Base-by-base conservation (phyloP, 495 filamentous ascomycete genomes). In the Niebla homalea region DNA sequence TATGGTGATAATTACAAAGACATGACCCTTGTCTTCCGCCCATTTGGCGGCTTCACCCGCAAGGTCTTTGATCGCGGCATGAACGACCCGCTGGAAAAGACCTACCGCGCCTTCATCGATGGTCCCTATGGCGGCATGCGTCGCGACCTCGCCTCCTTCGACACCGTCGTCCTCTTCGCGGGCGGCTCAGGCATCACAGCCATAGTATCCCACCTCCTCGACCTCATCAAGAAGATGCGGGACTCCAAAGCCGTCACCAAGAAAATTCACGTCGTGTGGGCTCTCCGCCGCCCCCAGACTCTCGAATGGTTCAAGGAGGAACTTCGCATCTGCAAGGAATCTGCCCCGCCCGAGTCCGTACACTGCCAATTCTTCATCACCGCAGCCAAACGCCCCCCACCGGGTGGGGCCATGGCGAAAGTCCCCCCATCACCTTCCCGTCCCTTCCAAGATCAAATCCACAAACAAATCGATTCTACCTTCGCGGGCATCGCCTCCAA, bases 221-320 rank as follows among this genome's bases (percentile, higher is more conserved):
- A 94, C 55, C 70, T 97, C 46, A 90, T 94, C 68, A 94, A 94
- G 70, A 83, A 89, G 52, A 94, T 96, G 77, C 81, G 85, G 16
- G 87, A 93, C 59, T 83, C 85, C 16, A 94, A 94, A 57, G 92
- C 90, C 29, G 84, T 95, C 48, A 94, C 89, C 15, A 86, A 81
- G 65, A 84, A 83, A 48, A 81, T 97, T 23, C 82, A 89, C 19
- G 85, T 97, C 5, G 77, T 97, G 12, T 97, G 90, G 90, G 80
- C 89, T 18, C 69, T 97, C 42, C 90, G 89, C 63, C 79, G 82
- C 46, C 77, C 86, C 35, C 90, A 95, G 66, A 87, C 86, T 7
- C 89, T 97, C 77, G 88, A 94, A 62, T 97, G 90, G 90, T 97
- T 97, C 74, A 85, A 85, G 61, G 90, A 96, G 68, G 92, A 95